Percentiles rank a stretch among this genome's conserved stretches.
Evolutionary conservation across 495 filamentous ascomycete genomes (phyloP).

Genomic region (Apiosordaria backusii): DNA sequence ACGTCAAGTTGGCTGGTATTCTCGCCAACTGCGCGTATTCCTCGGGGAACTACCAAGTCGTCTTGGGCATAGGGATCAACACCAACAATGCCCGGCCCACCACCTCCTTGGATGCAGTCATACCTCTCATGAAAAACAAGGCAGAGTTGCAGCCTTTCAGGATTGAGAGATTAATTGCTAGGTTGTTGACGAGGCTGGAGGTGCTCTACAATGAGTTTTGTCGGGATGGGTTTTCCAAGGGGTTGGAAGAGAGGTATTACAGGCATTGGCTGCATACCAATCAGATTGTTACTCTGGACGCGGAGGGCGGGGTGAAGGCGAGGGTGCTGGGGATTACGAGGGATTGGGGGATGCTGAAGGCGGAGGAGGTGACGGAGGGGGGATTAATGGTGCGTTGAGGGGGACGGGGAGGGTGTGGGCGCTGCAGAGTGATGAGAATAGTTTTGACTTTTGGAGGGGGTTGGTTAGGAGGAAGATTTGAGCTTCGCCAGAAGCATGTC

Average conservation of each 20-base stretch:
- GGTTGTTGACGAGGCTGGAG: conserved; percentile 77
- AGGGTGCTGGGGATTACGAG: conserved; percentile 84
- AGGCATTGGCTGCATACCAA: conserved; percentile 82
- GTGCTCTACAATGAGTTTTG: conserved; percentile 71
- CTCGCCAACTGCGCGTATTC: conserved; percentile 85
- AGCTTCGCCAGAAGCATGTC: too few relatives aligned
- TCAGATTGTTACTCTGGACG: conserved; percentile 86
- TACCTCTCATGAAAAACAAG: conserved; percentile 37
- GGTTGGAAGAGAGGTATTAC: conserved; percentile 79
- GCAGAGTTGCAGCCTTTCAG: conserved; percentile 52
- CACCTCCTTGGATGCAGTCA: conserved; percentile 74
- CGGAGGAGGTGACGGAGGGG: conserved; percentile 76
- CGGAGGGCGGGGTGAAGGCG: conserved; percentile 71
- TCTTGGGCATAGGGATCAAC: conserved; percentile 88
- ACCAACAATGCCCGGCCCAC: conserved; percentile 82
- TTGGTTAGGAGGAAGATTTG: conserved; percentile 77
- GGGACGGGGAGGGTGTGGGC: conserved; percentile 74
- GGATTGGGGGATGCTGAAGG: conserved; percentile 82
- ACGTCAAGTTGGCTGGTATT: conserved; percentile 92
- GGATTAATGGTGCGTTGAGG: conserved; percentile 39
- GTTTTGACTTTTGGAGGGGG: conserved; percentile 96
- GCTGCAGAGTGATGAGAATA: conserved; percentile 95
- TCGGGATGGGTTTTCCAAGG: conserved; percentile 63
- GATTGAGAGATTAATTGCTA: conserved; percentile 78
- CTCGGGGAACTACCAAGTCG: conserved; percentile 73